Evolutionary conservation across 441 rosid species (phyloP).

Genomic region (Arabidopsis lyrata): DNA sequence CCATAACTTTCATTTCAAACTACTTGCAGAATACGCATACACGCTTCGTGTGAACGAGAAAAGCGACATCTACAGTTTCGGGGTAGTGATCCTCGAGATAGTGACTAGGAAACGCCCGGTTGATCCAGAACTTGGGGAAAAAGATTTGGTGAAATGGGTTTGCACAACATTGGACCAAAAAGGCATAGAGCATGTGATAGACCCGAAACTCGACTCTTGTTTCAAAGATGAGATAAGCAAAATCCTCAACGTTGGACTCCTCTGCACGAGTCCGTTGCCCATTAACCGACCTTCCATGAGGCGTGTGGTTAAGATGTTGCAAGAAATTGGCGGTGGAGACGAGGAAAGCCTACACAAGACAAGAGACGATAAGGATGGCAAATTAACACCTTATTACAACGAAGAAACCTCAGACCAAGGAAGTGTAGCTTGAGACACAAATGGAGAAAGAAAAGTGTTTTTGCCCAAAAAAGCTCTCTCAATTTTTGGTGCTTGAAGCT

Average conservation of each 20-base stretch:
- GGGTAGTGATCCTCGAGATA: slow-evolving; percentile 92
- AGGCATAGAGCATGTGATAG: slow-evolving; percentile 81
- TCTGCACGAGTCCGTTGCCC: slow-evolving; percentile 86
- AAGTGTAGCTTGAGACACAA: slow-evolving; percentile 63
- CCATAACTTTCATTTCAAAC: slow-evolving; percentile 20
- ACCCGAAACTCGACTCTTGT: slow-evolving; percentile 76
- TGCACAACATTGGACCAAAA: slow-evolving; percentile 81
- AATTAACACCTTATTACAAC: slow-evolving; percentile 79
- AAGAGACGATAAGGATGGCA: slow-evolving; percentile 65
- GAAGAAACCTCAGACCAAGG: slow-evolving; percentile 83
- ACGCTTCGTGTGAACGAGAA: slow-evolving; percentile 95
- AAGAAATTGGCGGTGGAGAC: slow-evolving; percentile 65
- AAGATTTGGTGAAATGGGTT: slow-evolving; percentile 94
- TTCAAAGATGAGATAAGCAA: slow-evolving; percentile 82
- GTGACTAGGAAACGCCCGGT: slow-evolving; percentile 81
- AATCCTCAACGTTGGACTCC: slow-evolving; percentile 86
- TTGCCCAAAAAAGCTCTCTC: slow-evolving; percentile 36
- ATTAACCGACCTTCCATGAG: slow-evolving; percentile 96
- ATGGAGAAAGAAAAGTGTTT: not conserved
- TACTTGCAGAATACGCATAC: slow-evolving; percentile 87
- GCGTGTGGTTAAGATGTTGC: slow-evolving; percentile 88
- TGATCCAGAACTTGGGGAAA: slow-evolving; percentile 87
- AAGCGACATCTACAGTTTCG: slow-evolving; percentile 98
- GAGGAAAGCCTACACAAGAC: slow-evolving; percentile 35
- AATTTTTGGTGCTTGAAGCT: slow-evolving; percentile 44